Percentiles rank a stretch among this genome's conserved stretches.
phyloP scores from a whole-genome alignment of 78 protist species.

The Neovahlkampfia damariscottae region DNA sequence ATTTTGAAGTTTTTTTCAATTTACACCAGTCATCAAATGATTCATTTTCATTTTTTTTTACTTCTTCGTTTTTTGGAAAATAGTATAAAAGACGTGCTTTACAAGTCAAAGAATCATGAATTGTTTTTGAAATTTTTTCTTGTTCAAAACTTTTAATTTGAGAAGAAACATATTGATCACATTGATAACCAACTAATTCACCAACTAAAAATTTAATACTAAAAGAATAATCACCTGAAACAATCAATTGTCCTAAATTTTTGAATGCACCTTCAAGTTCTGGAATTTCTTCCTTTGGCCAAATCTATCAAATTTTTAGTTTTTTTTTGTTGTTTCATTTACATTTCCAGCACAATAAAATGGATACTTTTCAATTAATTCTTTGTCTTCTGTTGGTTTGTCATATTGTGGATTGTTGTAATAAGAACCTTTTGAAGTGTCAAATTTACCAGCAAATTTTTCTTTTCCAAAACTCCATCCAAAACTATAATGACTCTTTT shows the following conservation, averaged over 20 bases:
- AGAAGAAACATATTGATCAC: constrained; percentile 10
- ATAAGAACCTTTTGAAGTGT: constrained; percentile 22
- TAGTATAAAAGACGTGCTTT: constrained; percentile 25
- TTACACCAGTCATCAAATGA: too few relatives aligned
- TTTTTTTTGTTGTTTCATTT: too few relatives aligned
- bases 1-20: too few relatives aligned
- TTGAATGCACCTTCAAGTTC: constrained; percentile 12
- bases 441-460: constrained; percentile 14
- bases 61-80: constrained; percentile 14
- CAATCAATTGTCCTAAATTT: neutral
- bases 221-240: too few relatives aligned
- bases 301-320: too few relatives aligned
- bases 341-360: constrained; percentile 5
- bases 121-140: neutral
- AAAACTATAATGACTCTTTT: neutral
- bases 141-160: neutral
- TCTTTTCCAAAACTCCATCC: neutral
- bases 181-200: neutral
- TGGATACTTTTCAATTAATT: constrained; percentile 18
- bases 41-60: neutral
- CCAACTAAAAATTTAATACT: too few relatives aligned
- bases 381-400: neutral
- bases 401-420: constrained; percentile 16
- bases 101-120: neutral
- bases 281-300: constrained; percentile 6